These are phyloP conservation scores for Penicillium thymicola DNA, from an alignment of 2,329 filamentous ascomycete genomes.

Conservation along the genomic window DNA sequence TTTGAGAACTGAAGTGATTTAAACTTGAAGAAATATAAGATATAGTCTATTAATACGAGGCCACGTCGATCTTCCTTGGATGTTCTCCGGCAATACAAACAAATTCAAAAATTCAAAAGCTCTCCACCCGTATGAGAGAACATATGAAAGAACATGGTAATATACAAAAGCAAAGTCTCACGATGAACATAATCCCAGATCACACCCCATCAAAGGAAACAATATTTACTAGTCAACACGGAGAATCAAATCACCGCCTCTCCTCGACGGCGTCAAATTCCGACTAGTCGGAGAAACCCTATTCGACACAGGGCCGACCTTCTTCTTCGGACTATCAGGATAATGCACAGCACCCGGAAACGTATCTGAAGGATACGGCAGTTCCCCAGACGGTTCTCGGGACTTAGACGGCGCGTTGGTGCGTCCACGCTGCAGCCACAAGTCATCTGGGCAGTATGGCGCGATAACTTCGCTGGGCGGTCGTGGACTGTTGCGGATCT, in stretches of 20 bases:
- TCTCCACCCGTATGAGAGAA: background rate
- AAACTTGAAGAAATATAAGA: background rate
- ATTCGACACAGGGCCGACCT: slow-evolving; percentile 6
- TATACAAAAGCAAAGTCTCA: background rate
- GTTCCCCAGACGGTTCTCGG: background rate
- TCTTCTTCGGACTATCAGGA: slow-evolving; percentile 23
- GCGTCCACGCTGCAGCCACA: slow-evolving; percentile 25
- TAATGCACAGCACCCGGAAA: slow-evolving; percentile 14
- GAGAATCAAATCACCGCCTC: slow-evolving; percentile 32
- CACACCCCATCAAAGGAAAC: background rate
- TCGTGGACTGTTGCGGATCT: slow-evolving; percentile 30
- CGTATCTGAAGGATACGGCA: slow-evolving; percentile 22
- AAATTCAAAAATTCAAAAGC: background rate
- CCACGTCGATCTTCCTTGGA: background rate
- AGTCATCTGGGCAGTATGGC: slow-evolving; percentile 31
- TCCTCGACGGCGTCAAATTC: slow-evolving; percentile 32
- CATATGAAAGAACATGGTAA: background rate
- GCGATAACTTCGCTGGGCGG: slow-evolving; percentile 23
- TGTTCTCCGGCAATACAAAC: background rate
- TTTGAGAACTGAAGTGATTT: background rate
- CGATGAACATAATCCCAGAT: background rate
- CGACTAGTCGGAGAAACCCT: slow-evolving; percentile 22
- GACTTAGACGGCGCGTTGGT: background rate
- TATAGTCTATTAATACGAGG: background rate
- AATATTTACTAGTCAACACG: slow-evolving; percentile 26